Base-by-base conservation (phyloP, 2,329 filamentous ascomycete genomes). In the Exophiala spinifera region DNA sequence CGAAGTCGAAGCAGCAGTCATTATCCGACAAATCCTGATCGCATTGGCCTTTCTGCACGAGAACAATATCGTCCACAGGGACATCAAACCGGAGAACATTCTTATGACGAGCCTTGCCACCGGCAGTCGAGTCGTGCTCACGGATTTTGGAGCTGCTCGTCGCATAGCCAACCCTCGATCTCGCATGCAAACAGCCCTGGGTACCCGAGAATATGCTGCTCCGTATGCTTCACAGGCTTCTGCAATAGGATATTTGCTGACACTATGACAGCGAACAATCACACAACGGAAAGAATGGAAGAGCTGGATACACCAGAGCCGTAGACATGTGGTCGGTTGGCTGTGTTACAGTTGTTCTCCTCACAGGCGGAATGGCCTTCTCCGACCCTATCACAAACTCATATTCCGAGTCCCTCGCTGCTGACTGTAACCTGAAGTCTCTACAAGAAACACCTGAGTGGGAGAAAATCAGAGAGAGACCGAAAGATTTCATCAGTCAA, bases 311-410 rank as follows among this genome's bases (percentile, higher is more conserved):
- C 64, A 81, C 79, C 23, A 77, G 78, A 63, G 75, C 79, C 8
- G 73, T 84, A 7, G 83, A 86, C 60, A 75, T 86, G 66, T 85
- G 82, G 82, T 81, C 82, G 0, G 63, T 85, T n/a, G 83, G 82
- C 4, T 76, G 74, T 44, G 71, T 85, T 2, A 72, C 79, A 1
- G 74, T 73, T 7, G 70, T 76, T 7, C 65, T 85, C 13, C 69
- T 85, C 14, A 76, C 76, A 0, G 79, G 78, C 13, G 70, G 77
- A 8, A 67, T 71, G 2, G 67, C 80, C 2, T 82, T 82, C 56
- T 69, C 65, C 14, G 67, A 71, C 43, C 65, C 70, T 49, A 43
- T 57, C 15, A 65, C 73, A 34, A 53, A 60, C 13, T 49, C 53
- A 19, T 69, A 65, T 59, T 69, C 49, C 17, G 64, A 51, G 17